These are phyloP conservation scores for Elsinoe australis DNA, from an alignment of 2,329 filamentous ascomycete genomes.

Conservation along the genomic window DNA sequence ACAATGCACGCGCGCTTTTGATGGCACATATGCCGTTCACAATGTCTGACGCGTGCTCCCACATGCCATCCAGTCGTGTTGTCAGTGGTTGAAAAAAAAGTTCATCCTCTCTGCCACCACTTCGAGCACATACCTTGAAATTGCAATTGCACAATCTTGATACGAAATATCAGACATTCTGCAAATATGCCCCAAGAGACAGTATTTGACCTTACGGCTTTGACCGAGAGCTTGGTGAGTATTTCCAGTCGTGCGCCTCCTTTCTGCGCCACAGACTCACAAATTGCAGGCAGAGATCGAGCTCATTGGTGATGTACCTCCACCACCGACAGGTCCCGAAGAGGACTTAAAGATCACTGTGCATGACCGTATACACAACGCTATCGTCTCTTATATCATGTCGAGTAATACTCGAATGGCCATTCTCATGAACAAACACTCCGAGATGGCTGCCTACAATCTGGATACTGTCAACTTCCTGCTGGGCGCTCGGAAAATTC, in stretches of 20 bases:
- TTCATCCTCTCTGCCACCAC: not conserved
- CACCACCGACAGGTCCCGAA: not conserved
- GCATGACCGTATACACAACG: slow-evolving; percentile 6
- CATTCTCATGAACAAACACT: not conserved
- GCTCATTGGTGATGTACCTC: slow-evolving; percentile 3
- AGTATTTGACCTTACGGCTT: slow-evolving; percentile 6
- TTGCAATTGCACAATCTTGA: too few relatives aligned
- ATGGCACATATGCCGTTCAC: too few relatives aligned
- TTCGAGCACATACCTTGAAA: too few relatives aligned
- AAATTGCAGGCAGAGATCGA: not conserved
- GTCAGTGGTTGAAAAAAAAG: too few relatives aligned
- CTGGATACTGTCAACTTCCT: slow-evolving; percentile 3
- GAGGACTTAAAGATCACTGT: slow-evolving; percentile 2
- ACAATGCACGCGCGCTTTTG: too few relatives aligned
- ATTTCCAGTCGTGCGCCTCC: not conserved
- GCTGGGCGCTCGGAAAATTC: not conserved
- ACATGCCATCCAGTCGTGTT: too few relatives aligned
- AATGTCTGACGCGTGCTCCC: too few relatives aligned
- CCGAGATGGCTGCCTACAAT: slow-evolving; percentile 8
- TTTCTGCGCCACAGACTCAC: not conserved
- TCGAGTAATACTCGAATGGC: slow-evolving; percentile 4
- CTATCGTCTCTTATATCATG: slow-evolving; percentile 5
- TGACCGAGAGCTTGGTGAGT: slow-evolving; percentile 5
- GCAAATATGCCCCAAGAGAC: not conserved
- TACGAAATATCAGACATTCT: too few relatives aligned